Evolutionary conservation across 768 basidiomycete genomes (phyloP), one percentile per base, ranked within the genome.

Genomic region (Mycena galopus): DNA sequence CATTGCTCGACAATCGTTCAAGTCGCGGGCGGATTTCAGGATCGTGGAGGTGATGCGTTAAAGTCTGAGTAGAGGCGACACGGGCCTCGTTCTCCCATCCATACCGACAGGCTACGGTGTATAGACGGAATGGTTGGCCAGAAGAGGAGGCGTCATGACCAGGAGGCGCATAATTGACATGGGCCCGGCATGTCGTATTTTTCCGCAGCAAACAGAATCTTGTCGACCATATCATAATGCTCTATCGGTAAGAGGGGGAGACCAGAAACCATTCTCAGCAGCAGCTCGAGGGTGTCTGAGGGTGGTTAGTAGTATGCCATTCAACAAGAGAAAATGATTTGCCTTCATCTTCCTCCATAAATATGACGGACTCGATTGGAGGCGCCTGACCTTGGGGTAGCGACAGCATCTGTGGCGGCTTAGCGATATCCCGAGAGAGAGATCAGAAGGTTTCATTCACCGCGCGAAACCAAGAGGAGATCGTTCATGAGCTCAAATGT

Each of bases 101-200:
- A 75, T 87, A 90, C 7, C 90, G 86, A 64, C 87, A 88, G 23
- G 90, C 87, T 3, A 88, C 80, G 6, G 86, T 82, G 73, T 91
- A 91, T 19, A 91, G 79, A 16, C 87, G 85, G 21, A 91, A 81
- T 0, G 90, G 87, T 53, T 88, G 81, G 42, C 84, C 81, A 88
- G 80, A 50, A 92, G 83, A 0, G 86, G 80, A 1, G 87, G 88
- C 0, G 88, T 88, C 78, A 87, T 84, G 64, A 89, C 82, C n/a
- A 89, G 84, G 37, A 89, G 86, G 44, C 90, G 89, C 60, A 92
- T 79, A 73, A 92, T 86, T 8, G 89, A 90, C 69, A 84, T 82
- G 2, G 91, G 90, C 0, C 91, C 92, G 88, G 86, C 89, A 91
- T 92, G 39, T 92, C 91, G 78, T 92, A 93, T 76, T 91, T 92